These are phyloP conservation scores for Diphasiastrum complanatum DNA, from an alignment of 83 land plant species.

Conservation along the genomic window DNA sequence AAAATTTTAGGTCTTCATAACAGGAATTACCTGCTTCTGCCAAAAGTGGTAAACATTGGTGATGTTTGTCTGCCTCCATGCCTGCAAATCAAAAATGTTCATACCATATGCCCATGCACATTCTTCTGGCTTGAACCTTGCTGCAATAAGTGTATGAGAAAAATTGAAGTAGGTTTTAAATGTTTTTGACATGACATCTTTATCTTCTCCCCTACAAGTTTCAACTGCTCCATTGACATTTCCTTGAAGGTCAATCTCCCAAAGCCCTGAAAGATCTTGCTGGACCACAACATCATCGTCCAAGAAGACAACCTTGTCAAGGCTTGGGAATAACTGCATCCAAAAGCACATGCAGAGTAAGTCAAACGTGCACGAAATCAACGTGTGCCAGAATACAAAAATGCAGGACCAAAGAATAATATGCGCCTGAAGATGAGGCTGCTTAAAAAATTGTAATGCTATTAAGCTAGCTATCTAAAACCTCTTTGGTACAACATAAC, in stretches of 20 bases:
- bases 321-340: conserved; percentile 80
- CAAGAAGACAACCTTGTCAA: conserved; percentile 76
- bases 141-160: conserved; percentile 65
- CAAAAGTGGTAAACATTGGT: conserved; percentile 78
- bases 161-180: conserved; percentile 86
- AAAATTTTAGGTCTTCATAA: neutral
- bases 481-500: too few species aligned
- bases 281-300: conserved; percentile 97
- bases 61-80: conserved; percentile 74
- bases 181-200: conserved; percentile 78
- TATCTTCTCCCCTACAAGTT: conserved; percentile 77
- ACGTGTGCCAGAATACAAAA: neutral
- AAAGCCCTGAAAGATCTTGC: conserved; percentile 69
- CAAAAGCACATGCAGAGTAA: neutral
- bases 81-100: conserved; percentile 83
- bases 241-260: conserved; percentile 67
- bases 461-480: too few species aligned
- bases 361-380: neutral
- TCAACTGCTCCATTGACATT: conserved; percentile 95
- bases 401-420: neutral
- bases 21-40: conserved; percentile 65
- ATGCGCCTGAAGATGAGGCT: too few species aligned
- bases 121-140: conserved; percentile 62
- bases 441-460: too few species aligned
- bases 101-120: conserved; percentile 99